phyloP scores from a whole-genome alignment of 2,329 filamentous ascomycete genomes.

The Akanthomyces dipterigenus region DNA sequence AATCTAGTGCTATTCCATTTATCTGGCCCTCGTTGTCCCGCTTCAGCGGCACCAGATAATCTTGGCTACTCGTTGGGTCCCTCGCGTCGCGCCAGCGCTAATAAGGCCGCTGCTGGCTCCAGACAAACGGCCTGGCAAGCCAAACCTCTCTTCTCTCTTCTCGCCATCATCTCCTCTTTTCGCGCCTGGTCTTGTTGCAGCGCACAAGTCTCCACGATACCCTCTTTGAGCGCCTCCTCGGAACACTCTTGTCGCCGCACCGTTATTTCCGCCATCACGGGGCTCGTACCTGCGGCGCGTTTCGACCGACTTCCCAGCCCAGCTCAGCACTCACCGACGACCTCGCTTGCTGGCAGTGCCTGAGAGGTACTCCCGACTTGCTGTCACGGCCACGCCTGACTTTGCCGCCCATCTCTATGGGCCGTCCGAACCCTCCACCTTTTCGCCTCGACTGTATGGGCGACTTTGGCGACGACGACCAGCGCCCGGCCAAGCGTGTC shows the following conservation, averaged over 20 bases:
- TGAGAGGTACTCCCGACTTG: neutral
- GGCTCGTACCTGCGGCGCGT: neutral
- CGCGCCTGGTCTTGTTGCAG: neutral
- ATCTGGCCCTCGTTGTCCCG: neutral
- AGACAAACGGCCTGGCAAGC: neutral
- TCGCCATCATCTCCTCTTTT: neutral
- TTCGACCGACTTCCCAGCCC: neutral
- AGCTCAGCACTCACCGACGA: neutral
- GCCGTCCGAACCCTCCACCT: neutral
- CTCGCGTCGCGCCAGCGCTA: conserved; percentile 4
- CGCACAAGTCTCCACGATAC: neutral
- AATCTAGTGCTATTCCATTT: neutral
- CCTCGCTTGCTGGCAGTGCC: neutral
- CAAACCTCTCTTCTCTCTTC: conserved; percentile 6
- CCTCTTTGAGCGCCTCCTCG: neutral
- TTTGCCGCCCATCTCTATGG: neutral
- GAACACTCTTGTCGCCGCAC: neutral
- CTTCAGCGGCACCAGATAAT: neutral
- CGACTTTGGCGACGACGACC: neutral
- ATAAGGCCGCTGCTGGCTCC: neutral
- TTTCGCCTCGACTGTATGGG: conserved; percentile 5
- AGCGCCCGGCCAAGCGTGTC: conserved; percentile 15
- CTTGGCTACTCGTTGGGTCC: neutral
- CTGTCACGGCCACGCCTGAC: neutral
- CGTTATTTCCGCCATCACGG: neutral